A percentile compares a stretch with the other conserved stretches of the same genome.
phyloP scores from a whole-genome alignment of 129 eudicot species.

The Flaveria bidentis region DNA sequence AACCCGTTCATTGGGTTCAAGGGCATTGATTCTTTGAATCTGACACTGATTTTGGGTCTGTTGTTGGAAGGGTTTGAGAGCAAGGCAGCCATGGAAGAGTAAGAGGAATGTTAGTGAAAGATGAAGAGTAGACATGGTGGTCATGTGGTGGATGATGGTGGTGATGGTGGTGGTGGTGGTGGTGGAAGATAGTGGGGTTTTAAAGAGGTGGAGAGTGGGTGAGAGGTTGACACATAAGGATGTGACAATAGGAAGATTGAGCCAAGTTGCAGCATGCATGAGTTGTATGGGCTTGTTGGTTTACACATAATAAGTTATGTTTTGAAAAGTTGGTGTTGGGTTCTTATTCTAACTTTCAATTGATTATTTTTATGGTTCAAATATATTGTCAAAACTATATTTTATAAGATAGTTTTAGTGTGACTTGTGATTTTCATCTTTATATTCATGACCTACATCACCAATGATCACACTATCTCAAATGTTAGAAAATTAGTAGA shows the following conservation, averaged over 20 bases:
- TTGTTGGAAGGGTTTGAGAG: slow-evolving; percentile 32
- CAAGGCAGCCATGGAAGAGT: slow-evolving; percentile 39
- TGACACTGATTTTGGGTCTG: slow-evolving; percentile 51
- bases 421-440: too few relatives aligned
- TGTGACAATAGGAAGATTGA: slow-evolving; percentile 16
- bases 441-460: too few relatives aligned
- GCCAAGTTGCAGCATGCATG: slow-evolving; percentile 41
- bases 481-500: too few relatives aligned
- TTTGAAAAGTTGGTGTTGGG: slow-evolving; percentile 8
- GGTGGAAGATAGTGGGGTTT: slow-evolving; percentile 14
- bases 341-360: too few relatives aligned
- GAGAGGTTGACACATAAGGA: slow-evolving; percentile 39
- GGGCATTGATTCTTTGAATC: slow-evolving; percentile 47
- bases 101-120: slow-evolving; percentile 37
- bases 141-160: slow-evolving; percentile 30
- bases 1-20: slow-evolving; percentile 47
- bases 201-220: slow-evolving; percentile 28
- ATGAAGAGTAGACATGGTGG: slow-evolving; percentile 49
- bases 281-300: slow-evolving; percentile 22
- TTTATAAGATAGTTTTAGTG: too few relatives aligned
- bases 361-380: too few relatives aligned
- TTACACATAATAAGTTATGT: slow-evolving; percentile 18
- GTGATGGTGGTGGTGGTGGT: neutral
- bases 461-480: too few relatives aligned
- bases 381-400: too few relatives aligned